Conservation (phyloP, 139 green algal genomes). For the Chlamydomonas sphaeroides region DNA sequence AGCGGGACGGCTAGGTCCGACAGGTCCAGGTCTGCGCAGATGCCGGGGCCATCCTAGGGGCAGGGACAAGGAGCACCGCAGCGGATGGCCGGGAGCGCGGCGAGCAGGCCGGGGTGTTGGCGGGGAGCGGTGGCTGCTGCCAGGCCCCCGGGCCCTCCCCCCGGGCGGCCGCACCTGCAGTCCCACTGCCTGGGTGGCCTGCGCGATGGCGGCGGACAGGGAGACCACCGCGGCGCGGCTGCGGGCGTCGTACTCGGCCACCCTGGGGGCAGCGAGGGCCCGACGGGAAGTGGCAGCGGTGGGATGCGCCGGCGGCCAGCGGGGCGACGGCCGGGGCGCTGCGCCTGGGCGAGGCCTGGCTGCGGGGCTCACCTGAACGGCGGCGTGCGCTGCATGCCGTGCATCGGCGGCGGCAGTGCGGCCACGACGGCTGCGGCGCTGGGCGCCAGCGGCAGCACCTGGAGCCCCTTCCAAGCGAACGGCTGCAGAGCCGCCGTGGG, state of each 20-base stretch:
- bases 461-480: not conserved
- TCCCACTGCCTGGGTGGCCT: not conserved
- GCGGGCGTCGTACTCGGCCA: slow-evolving; percentile 35
- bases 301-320: too few species aligned
- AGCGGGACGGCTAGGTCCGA: slow-evolving; percentile 29
- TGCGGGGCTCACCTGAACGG: not conserved
- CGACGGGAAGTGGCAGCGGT: too few species aligned
- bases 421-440: not conserved
- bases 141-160: not conserved
- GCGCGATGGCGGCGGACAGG: not conserved
- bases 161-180: not conserved
- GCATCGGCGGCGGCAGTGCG: slow-evolving; percentile 2
- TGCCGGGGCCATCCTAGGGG: too few species aligned
- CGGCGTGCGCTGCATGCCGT: not conserved
- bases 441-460: slow-evolving; percentile 5
- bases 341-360: too few species aligned
- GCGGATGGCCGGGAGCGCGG: too few species aligned
- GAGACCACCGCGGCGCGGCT: not conserved
- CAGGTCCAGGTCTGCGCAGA: not conserved
- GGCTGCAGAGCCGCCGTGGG: slow-evolving; percentile 28
- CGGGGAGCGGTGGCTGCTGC: not conserved
- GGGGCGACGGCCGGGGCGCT: too few species aligned
- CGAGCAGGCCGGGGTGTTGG: too few species aligned
- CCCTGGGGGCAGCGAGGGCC: not conserved
- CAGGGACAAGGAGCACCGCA: too few species aligned